Evolutionary conservation across 2,329 filamentous ascomycete species (phyloP).

Genomic region (Colletotrichum gigasporum): DNA sequence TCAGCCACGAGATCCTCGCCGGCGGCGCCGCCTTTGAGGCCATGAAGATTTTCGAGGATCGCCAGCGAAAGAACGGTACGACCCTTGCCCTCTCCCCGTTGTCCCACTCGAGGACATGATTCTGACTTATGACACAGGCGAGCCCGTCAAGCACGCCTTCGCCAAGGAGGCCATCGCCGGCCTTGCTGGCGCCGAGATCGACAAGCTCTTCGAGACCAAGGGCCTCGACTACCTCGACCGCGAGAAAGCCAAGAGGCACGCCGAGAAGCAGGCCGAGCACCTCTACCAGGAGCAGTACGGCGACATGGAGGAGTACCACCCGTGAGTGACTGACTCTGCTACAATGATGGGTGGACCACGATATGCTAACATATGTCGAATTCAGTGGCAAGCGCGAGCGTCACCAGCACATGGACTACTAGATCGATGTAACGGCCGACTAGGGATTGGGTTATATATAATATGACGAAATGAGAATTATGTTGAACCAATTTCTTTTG

Average conservation of each 20-base stretch:
- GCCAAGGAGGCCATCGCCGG: slow-evolving; percentile 82
- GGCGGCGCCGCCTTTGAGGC: slow-evolving; percentile 82
- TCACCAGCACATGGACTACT: slow-evolving; percentile 26
- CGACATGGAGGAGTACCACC: slow-evolving; percentile 61
- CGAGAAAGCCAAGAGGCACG: slow-evolving; percentile 67
- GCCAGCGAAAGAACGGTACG: slow-evolving; percentile 74
- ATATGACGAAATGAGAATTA: slow-evolving; percentile 2
- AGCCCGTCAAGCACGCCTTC: slow-evolving; percentile 75
- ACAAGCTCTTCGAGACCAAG: slow-evolving; percentile 79
- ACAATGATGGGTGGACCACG: no score
- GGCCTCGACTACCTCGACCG: slow-evolving; percentile 68
- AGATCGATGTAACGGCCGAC: background rate
- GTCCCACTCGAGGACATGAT: background rate
- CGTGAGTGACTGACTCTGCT: no score
- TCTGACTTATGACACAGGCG: slow-evolving; percentile 55
- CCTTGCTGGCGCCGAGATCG: slow-evolving; percentile 78
- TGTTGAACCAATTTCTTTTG: background rate
- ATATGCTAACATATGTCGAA: no score
- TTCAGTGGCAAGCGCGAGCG: slow-evolving; percentile 20
- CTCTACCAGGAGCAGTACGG: slow-evolving; percentile 73
- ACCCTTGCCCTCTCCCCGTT: background rate
- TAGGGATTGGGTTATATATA: background rate
- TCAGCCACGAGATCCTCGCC: slow-evolving; percentile 75
- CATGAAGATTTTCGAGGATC: slow-evolving; percentile 83
- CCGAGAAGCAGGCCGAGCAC: slow-evolving; percentile 64